Evolutionary conservation across 805 yeast species (phyloP).

Genomic region (Wickerhamiella nectarea): DNA sequence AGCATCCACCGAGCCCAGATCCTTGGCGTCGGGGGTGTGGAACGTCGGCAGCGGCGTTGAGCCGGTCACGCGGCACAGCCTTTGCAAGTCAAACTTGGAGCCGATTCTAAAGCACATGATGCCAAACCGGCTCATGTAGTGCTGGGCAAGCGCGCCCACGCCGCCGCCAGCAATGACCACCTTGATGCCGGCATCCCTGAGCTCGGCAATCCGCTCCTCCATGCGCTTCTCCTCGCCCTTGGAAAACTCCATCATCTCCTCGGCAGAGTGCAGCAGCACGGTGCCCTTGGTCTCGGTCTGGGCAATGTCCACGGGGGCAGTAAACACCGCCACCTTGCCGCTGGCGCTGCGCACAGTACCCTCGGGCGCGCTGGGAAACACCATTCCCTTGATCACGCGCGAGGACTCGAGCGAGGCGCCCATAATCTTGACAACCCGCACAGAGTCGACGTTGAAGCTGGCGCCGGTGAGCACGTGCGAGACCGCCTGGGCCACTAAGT

Average conservation of each 20-base stretch:
- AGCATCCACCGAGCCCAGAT: slow-evolving; percentile 73
- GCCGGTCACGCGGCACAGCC: slow-evolving; percentile 91
- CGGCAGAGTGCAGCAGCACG: slow-evolving; percentile 85
- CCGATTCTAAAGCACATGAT: slow-evolving; percentile 80
- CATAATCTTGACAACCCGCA: slow-evolving; percentile 94
- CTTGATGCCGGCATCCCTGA: slow-evolving; percentile 64
- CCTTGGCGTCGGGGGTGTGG: slow-evolving; percentile 92
- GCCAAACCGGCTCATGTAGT: slow-evolving; percentile 76
- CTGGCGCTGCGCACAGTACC: slow-evolving; percentile 50
- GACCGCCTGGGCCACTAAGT: slow-evolving; percentile 75
- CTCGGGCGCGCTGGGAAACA: slow-evolving; percentile 95
- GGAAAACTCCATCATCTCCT: slow-evolving; percentile 91
- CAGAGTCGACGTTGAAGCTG: slow-evolving; percentile 76
- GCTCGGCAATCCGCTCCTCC: slow-evolving; percentile 70
- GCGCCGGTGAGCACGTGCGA: slow-evolving; percentile 53
- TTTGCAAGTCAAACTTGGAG: slow-evolving; percentile 84
- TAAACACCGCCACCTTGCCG: slow-evolving; percentile 72
- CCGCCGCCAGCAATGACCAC: slow-evolving; percentile 92
- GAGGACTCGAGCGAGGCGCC: slow-evolving; percentile 68
- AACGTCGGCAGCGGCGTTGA: slow-evolving; percentile 90
- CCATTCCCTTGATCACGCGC: slow-evolving; percentile 90
- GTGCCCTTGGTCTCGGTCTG: slow-evolving; percentile 98
- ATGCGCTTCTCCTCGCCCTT: slow-evolving; percentile 93
- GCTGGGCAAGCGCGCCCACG: slow-evolving; percentile 84
- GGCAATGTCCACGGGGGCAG: slow-evolving; percentile 88